Evolutionary conservation across 257 asterid species (phyloP), one percentile per base, ranked within the genome.

Genomic region (Ophiorrhiza pumila): DNA sequence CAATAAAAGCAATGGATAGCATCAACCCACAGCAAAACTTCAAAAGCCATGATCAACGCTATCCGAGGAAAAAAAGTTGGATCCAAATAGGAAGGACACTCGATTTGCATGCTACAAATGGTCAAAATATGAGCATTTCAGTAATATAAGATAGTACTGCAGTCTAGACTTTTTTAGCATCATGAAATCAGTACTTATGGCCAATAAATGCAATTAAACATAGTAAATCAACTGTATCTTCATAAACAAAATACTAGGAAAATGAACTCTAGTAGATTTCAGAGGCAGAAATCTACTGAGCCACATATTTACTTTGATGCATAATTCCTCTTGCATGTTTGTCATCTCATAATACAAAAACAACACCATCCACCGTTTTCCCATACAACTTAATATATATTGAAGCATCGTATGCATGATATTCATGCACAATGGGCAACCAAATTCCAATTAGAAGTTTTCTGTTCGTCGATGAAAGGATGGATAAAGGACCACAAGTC

Each of bases 71-170:
- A 46, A 35, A 62, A 41, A 37, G 8, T 20, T 62, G 20, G 14
- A 5, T 5, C 25, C 25, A 20, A 20, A 20, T 3, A 2, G 56
- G 10, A 20, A 50, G 15, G 41, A 34, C 6, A 61, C 35, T 60
- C 23, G 7, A 32, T 61, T 61, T 61, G 66, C 66, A 61, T 13
- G 45, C n/a, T 32, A 1, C 66, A 61, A 31, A 61, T 61, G 66
- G 45, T 61, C 39, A 61, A 18, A 34, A 58, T 25, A 58, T 58
- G 64, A 58, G 64, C 14, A 58, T 3, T 9, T 22, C 32, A 46
- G 20, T 11, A 10, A 43, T 43, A 43, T 12, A 25, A 5, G 17
- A n/a, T 13, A 2, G 8, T 22, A 55, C 62, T 23, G 3, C 31
- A 59, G 34, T 9, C 7, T 59, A 32, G 23, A 61, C 9, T 11